Evolutionary conservation across 2,329 filamentous ascomycete species (phyloP).

Genomic region (Talaromyces sp.): DNA sequence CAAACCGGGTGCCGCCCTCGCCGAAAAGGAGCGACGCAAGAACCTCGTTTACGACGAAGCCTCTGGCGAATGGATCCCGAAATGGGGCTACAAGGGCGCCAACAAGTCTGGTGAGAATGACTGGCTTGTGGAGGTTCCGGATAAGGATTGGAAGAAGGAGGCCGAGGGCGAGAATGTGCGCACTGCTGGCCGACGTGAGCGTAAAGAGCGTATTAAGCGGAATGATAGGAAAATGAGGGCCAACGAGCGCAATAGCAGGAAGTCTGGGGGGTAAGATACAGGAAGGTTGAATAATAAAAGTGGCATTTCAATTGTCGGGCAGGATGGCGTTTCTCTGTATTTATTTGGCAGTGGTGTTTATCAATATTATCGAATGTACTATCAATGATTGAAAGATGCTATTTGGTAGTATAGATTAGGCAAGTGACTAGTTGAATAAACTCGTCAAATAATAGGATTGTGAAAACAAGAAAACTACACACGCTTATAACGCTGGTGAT

Average conservation of each 20-base stretch:
- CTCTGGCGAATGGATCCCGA: conserved; percentile 81
- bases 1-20: conserved; percentile 48
- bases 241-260: conserved; percentile 53
- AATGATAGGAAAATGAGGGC: conserved; percentile 64
- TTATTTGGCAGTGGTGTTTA: background rate
- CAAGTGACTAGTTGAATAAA: too few relatives aligned
- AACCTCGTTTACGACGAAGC: conserved; percentile 81
- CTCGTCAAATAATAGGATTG: background rate
- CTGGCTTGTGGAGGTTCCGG: conserved; percentile 90
- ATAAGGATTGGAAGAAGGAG: conserved; percentile 67
- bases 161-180: conserved; percentile 60
- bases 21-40: conserved; percentile 58
- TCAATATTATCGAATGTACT: background rate
- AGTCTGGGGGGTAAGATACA: conserved; percentile 17
- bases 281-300: conserved; percentile 2
- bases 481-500: background rate
- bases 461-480: background rate
- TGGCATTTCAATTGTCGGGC: conserved; percentile 6
- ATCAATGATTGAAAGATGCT: background rate
- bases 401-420: too few relatives aligned
- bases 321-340: conserved; percentile 4
- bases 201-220: conserved; percentile 58
- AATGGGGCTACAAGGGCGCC: conserved; percentile 90
- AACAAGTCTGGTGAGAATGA: conserved; percentile 79
- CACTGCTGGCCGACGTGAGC: conserved; percentile 62